Conservation (phyloP, 495 filamentous ascomycete species). For the Thermothielavioides terrestris region DNA sequence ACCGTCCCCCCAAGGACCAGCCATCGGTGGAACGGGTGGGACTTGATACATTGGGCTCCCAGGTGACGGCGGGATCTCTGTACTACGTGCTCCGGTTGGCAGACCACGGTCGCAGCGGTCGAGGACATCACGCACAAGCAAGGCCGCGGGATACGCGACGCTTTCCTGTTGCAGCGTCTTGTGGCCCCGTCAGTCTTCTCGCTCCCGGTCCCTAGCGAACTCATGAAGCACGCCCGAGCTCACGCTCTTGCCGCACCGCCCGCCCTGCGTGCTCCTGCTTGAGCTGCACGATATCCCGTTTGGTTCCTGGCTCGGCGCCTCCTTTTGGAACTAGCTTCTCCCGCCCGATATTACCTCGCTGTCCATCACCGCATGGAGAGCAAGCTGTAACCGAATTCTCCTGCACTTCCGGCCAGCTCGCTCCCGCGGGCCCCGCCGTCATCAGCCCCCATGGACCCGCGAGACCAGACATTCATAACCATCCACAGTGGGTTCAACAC, state of each 20-base stretch:
- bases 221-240: background rate
- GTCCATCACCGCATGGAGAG: constrained; percentile 26
- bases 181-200: constrained; percentile 9
- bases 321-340: constrained; percentile 12
- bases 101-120: constrained; percentile 9
- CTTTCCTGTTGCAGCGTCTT: constrained; percentile 3
- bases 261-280: constrained; percentile 6
- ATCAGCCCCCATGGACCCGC: constrained; percentile 49
- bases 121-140: constrained; percentile 9
- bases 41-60: constrained; percentile 16
- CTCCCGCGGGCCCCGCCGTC: constrained; percentile 27
- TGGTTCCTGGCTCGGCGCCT: constrained; percentile 11
- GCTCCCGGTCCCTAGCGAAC: background rate
- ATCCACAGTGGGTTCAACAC: constrained; percentile 64
- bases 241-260: background rate
- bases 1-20: background rate
- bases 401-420: constrained; percentile 26
- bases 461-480: constrained; percentile 80
- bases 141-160: constrained; percentile 5
- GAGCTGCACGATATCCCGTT: constrained; percentile 6
- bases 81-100: constrained; percentile 24
- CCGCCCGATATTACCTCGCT: constrained; percentile 2
- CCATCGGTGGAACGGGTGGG: constrained; percentile 15
- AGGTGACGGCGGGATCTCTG: constrained; percentile 39
- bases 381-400: constrained; percentile 18